Conservation (phyloP, 2,329 filamentous ascomycete genomes). For the Xylariales sp. region DNA sequence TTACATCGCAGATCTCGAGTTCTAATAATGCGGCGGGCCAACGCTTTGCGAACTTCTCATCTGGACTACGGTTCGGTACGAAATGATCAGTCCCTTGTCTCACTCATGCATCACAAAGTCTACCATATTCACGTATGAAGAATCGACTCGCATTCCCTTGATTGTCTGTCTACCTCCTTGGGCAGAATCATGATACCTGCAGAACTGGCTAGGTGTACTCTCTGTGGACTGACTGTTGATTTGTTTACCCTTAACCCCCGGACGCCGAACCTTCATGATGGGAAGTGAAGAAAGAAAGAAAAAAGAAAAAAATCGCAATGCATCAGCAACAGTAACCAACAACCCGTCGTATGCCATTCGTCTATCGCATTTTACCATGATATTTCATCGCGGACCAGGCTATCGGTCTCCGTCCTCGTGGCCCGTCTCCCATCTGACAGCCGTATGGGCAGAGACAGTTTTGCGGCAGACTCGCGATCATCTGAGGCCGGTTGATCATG, state of each 20-base stretch:
- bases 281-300: not conserved
- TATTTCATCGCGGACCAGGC: too few species aligned
- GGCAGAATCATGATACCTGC: too few species aligned
- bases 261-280: conserved; percentile 1
- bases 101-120: not conserved
- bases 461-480: too few species aligned
- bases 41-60: conserved; percentile 67
- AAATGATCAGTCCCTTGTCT: conserved; percentile 18
- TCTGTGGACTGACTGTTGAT: not conserved
- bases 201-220: not conserved
- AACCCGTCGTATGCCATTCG: too few species aligned
- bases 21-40: conserved; percentile 54
- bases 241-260: not conserved
- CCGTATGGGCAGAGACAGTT: too few species aligned
- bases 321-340: not conserved
- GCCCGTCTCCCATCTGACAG: too few species aligned
- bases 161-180: too few species aligned
- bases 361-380: not conserved
- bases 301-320: not conserved
- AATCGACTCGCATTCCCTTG: too few species aligned
- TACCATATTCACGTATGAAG: too few species aligned
- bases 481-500: too few species aligned
- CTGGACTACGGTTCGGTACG: conserved; percentile 68
- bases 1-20: conserved; percentile 59
- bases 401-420: too few species aligned